Percentiles rank a stretch among this genome's conserved stretches.
Conservation (phyloP, 495 filamentous ascomycete species). For the Podospora fimiseda region DNA sequence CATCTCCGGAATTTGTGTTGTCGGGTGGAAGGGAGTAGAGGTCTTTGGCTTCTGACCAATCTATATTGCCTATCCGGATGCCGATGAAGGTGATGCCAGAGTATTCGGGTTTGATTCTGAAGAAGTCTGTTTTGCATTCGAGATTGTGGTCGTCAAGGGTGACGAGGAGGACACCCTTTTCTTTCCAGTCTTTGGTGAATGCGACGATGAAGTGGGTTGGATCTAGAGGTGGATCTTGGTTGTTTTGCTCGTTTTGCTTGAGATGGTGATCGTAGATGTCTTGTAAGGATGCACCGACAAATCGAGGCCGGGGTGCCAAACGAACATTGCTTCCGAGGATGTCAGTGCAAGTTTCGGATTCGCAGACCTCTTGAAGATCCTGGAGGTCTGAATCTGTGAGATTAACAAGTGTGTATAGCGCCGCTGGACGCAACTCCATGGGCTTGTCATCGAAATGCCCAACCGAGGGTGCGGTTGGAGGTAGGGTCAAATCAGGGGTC, state of each 20-base stretch:
- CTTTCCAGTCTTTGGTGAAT: background rate
- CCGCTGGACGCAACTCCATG: background rate
- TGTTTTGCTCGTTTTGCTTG: background rate
- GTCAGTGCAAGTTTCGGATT: background rate
- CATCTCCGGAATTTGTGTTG: background rate
- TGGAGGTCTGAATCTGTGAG: background rate
- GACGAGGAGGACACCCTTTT: background rate
- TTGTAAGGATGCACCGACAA: background rate
- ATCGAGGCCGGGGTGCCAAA: background rate
- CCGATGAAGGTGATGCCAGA: background rate
- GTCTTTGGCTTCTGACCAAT: background rate
- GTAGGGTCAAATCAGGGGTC: background rate
- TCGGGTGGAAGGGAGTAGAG: background rate
- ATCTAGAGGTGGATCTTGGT: background rate
- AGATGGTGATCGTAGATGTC: background rate
- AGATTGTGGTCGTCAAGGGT: background rate
- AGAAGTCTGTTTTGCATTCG: background rate
- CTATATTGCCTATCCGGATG: background rate
- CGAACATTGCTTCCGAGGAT: background rate
- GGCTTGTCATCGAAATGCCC: background rate
- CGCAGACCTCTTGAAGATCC: background rate
- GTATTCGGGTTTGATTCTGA: background rate
- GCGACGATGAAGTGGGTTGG: background rate
- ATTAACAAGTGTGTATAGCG: background rate
- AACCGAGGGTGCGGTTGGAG: background rate